Percentiles rank a stretch among this genome's conserved stretches.
These are phyloP conservation scores for Hirschioporus abietinus DNA, from an alignment of 768 basidiomycete species.

Conservation along the genomic window DNA sequence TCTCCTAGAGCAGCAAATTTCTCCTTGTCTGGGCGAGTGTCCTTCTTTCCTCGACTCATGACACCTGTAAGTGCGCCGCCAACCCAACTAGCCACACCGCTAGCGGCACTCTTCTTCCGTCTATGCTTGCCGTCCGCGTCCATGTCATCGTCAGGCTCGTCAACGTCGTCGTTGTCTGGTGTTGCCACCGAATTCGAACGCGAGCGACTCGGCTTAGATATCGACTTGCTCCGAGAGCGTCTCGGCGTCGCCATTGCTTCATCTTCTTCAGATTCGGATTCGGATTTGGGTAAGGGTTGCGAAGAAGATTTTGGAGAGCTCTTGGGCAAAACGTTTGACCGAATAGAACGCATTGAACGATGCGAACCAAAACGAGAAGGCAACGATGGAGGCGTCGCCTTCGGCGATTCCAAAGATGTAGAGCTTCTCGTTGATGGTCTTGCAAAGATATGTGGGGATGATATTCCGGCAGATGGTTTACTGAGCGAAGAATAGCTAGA, in stretches of 20 bases:
- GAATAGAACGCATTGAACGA: conserved; percentile 23
- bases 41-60: conserved; percentile 49
- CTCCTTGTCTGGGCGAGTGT: conserved; percentile 41
- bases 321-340: conserved; percentile 16
- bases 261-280: conserved; percentile 13
- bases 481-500: conserved; percentile 5
- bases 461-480: conserved; percentile 4
- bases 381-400: conserved; percentile 17
- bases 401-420: conserved; percentile 14
- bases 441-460: not conserved
- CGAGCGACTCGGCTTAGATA: conserved; percentile 58
- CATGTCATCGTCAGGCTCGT: conserved; percentile 28
- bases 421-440: not conserved
- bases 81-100: conserved; percentile 45
- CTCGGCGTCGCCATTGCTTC: conserved; percentile 13
- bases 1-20: conserved; percentile 53
- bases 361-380: conserved; percentile 14
- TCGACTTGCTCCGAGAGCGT: conserved; percentile 34
- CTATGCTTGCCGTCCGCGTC: conserved; percentile 30
- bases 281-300: conserved; percentile 4
- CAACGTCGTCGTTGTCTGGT: conserved; percentile 37
- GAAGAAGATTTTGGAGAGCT: conserved; percentile 5
- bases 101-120: conserved; percentile 24
- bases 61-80: conserved; percentile 46
- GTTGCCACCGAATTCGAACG: conserved; percentile 54